Base-by-base conservation (phyloP, 2,329 filamentous ascomycete genomes). In the Aspergillus quadricinctus region DNA sequence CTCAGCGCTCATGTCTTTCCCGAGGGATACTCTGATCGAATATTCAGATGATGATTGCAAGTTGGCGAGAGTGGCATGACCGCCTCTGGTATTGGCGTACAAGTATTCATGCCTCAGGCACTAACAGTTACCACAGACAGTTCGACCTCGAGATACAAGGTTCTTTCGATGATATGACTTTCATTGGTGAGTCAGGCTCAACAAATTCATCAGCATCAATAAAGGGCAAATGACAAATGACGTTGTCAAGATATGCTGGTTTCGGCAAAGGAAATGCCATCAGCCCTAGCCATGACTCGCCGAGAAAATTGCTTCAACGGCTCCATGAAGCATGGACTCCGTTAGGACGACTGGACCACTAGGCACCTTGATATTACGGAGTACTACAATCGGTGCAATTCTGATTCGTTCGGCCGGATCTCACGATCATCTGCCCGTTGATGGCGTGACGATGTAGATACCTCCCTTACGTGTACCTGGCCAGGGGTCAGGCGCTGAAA, bases 401-500 rank as follows among this genome's bases (percentile, higher is more conserved):
- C 7, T 25, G 28, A 27, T 46, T 31, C 40, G 31, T 57, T 55
- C 55, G 55, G 53, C 59, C 53, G 59, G 57, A 21, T 56, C 35
- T 61, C 48, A 46, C 41, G 45, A 49, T 57, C 52, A 54, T 43
- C 25, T 14, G 14, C 17, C 21, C 29, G 41, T 27, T 25, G 57
- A 60, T 61, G 57, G 59, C 59, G 59, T 61, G 59, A 61, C 57
- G 21, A 35, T 35, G 31, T 17, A 27, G 4, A 27, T 27, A 35
- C 31, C 31, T 17, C 4, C 31, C 4, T 35, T 35, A 35, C 31
- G 31, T 35, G 31, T 35, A 35, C 31, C 5, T 35, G 31, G 11
- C 14, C 14, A 35, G 31, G 31, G 11, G 4, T 35, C 5, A 35
- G 31, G 31, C 31, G 5, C 31, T 0, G 11, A 17, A 35, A 35